Base-by-base conservation (phyloP, 2,329 filamentous ascomycete species). In the Trichoderma atroviride region DNA sequence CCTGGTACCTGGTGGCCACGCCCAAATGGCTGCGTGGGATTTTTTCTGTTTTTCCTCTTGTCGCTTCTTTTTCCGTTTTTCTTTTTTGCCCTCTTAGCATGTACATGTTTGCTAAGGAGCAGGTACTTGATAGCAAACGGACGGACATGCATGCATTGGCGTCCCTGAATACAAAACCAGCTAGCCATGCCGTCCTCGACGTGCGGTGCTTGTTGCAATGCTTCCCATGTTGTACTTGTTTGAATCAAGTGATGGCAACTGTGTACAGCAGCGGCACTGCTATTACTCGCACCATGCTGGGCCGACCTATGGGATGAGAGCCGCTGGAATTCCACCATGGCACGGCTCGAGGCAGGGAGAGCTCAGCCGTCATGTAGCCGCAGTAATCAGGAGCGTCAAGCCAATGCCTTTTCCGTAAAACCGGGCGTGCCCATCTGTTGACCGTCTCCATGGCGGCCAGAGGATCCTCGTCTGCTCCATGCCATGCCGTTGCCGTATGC, bases 331-430 rank as follows among this genome's bases (percentile, higher is more conserved):
- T 35, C 1, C 4, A 5, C 11, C 33, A 29, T 47, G 33, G 24
- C 53, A 37, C 63, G 37, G 63, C 55, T 66, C 13, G 63, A 66
- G 24, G 63, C 63, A 66, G 55, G 55, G 55, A 58, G 55, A 58
- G 55, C 40, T 37, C 60, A 63, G 60, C 40, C 37, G 57, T 31
- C 43, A 60, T 43, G 57, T 19, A 55, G 52, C 27, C 16, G 53
- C 27, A 56, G 53, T 33, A 56, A 37, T 60, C 58, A 47, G 58
- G 37, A 60, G 35, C 35, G 31, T 40, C 60, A 50, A 50, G 22
- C 47, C 47, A 24, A 50, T 50, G 47, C 47, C 19, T 50, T 24
- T 24, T 24, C 47, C 47, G 47, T 24, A 24, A 50, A 22, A 13
- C 47, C 47, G 22, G 47, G n/a, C n/a, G n/a, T 22, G 43, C 43